phyloP scores from a whole-genome alignment of 495 filamentous ascomycete genomes.

The Xylaria grammica region DNA sequence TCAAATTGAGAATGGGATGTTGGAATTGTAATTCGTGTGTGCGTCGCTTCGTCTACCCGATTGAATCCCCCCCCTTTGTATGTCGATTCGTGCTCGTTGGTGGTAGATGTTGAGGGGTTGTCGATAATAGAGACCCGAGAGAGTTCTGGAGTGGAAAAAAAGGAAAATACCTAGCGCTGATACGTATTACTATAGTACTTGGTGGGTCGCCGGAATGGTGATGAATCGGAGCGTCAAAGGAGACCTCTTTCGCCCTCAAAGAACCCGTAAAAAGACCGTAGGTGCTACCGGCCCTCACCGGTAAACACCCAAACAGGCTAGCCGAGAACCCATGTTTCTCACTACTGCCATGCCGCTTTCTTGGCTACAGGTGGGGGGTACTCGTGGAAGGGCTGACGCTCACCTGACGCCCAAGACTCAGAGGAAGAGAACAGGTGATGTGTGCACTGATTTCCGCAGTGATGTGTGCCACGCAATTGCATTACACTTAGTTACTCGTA shows the following conservation, averaged over 20 bases:
- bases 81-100: slow-evolving; percentile 4
- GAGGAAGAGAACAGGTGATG: no score
- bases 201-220: slow-evolving; percentile 19
- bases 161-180: not conserved
- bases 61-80: not conserved
- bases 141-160: slow-evolving; percentile 14
- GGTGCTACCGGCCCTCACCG: slow-evolving; percentile 14
- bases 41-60: not conserved
- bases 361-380: slow-evolving; percentile 19
- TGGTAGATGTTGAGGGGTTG: slow-evolving; percentile 6
- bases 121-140: not conserved
- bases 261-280: slow-evolving; percentile 20
- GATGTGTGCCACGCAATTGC: no score
- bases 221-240: slow-evolving; percentile 21
- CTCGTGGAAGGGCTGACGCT: slow-evolving; percentile 8
- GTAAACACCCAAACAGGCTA: slow-evolving; percentile 13
- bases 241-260: slow-evolving; percentile 8
- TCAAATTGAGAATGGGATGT: not conserved
- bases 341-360: slow-evolving; percentile 1
- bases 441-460: no score
- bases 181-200: slow-evolving; percentile 5
- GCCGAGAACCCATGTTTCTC: not conserved
- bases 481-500: no score
- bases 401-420: slow-evolving; percentile 3
- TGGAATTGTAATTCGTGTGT: not conserved